Evolutionary conservation across 2,329 filamentous ascomycete genomes (phyloP).

Genomic region (Pleurostoma richardsiae): DNA sequence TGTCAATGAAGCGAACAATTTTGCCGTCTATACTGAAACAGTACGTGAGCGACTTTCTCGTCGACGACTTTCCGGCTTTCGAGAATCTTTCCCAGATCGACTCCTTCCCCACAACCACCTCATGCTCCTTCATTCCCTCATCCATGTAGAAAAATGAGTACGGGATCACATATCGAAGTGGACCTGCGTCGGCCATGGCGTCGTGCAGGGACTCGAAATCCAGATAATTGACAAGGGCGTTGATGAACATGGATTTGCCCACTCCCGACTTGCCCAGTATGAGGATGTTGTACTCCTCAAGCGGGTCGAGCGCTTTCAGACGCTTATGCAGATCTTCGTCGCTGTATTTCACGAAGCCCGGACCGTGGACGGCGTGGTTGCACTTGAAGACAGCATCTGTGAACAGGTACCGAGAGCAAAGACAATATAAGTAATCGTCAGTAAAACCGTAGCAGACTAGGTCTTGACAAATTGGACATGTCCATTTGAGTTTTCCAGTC

Average conservation of each 20-base stretch:
- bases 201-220: slow-evolving; percentile 29
- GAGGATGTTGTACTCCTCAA: slow-evolving; percentile 32
- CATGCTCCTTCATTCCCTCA: slow-evolving; percentile 22
- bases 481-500: background rate
- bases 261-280: slow-evolving; percentile 42
- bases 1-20: slow-evolving; percentile 32
- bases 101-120: slow-evolving; percentile 25
- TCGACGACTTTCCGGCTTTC: slow-evolving; percentile 29
- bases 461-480: slow-evolving; percentile 11
- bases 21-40: slow-evolving; percentile 18
- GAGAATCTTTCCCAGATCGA: slow-evolving; percentile 17
- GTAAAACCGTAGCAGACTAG: slow-evolving; percentile 19
- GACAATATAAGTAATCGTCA: slow-evolving; percentile 28
- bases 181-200: slow-evolving; percentile 19
- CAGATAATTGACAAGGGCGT: slow-evolving; percentile 41
- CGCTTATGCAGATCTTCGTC: slow-evolving; percentile 8
- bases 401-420: slow-evolving; percentile 24
- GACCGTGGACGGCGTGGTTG: slow-evolving; percentile 16
- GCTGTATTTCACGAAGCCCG: slow-evolving; percentile 13
- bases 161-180: slow-evolving; percentile 31
- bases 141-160: slow-evolving; percentile 30
- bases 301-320: slow-evolving; percentile 16
- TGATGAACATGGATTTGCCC: slow-evolving; percentile 44
- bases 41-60: slow-evolving; percentile 27
- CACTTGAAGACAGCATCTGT: slow-evolving; percentile 24